Evolutionary conservation across 495 filamentous ascomycete species (phyloP).

Genomic region (Penicillium cataractarum): DNA sequence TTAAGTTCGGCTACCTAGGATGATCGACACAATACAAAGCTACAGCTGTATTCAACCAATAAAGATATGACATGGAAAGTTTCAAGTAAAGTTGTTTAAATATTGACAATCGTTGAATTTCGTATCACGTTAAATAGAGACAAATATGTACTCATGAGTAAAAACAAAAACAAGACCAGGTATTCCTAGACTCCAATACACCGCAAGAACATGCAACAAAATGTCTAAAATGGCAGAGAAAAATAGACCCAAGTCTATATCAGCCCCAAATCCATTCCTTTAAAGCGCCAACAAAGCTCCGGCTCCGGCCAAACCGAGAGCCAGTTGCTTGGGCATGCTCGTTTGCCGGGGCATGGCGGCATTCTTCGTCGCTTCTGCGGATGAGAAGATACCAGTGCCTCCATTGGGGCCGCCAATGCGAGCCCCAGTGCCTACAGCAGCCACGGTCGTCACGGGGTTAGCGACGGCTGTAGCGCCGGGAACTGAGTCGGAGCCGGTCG

Average conservation of each 20-base stretch:
- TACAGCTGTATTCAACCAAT: too few relatives aligned
- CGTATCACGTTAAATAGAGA: constrained; percentile 11
- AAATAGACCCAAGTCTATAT: neutral
- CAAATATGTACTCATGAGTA: neutral
- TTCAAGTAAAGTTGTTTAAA: neutral
- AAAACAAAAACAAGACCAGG: constrained; percentile 8
- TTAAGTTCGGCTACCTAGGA: neutral
- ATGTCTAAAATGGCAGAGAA: constrained; percentile 1
- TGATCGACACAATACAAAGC: neutral
- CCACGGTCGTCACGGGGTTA: constrained; percentile 60
- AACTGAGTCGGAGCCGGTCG: constrained; percentile 61
- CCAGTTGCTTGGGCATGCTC: constrained; percentile 28
- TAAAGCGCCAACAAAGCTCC: constrained; percentile 33
- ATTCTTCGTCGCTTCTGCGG: constrained; percentile 27
- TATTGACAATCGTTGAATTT: constrained; percentile 2
- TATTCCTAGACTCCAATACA: constrained; percentile 19
- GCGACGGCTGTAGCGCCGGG: constrained; percentile 71
- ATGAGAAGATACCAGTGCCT: constrained; percentile 18
- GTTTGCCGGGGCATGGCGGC: constrained; percentile 22
- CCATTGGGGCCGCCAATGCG: constrained; percentile 40
- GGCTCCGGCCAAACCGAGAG: constrained; percentile 32
- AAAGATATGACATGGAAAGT: too few relatives aligned
- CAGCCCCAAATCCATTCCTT: neutral
- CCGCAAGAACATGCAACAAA: constrained; percentile 14
- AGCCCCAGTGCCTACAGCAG: constrained; percentile 40